These are phyloP conservation scores for Flaveria brownii DNA, from an alignment of 129 eudicot species.

Conservation along the genomic window DNA sequence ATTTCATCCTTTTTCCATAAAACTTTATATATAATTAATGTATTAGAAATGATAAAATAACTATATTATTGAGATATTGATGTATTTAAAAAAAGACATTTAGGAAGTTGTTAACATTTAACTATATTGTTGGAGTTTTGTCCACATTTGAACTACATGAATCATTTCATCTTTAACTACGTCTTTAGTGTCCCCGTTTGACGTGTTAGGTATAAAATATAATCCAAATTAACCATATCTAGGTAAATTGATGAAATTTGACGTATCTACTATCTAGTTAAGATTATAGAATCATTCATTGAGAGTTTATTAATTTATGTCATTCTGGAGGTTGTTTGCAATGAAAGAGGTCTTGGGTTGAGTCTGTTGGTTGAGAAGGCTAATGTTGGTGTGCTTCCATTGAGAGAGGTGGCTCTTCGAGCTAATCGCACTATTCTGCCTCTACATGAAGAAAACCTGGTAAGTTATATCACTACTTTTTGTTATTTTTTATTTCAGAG, in stretches of 20 bases:
- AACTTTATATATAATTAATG: not conserved
- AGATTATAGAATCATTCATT: not conserved
- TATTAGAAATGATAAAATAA: not conserved
- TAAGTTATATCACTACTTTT: conserved; percentile 15
- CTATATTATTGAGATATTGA: not conserved
- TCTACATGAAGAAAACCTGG: conserved; percentile 53
- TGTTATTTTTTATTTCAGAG: not conserved
- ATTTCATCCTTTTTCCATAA: not conserved
- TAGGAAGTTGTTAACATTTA: not conserved
- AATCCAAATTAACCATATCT: not conserved
- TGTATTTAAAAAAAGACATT: not conserved
- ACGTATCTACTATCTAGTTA: not conserved
- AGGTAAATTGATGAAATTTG: conserved; percentile 5
- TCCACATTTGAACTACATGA: not conserved
- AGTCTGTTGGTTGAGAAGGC: conserved; percentile 42
- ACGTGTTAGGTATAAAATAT: not conserved
- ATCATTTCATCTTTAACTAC: not conserved
- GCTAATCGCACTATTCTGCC: conserved; percentile 33
- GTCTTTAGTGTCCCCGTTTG: not conserved
- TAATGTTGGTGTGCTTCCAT: conserved; percentile 40
- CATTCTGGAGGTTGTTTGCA: conserved; percentile 64
- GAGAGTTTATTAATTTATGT: conserved; percentile 12
- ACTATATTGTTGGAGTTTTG: not conserved
- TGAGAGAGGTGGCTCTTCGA: conserved; percentile 15
- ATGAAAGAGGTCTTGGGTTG: conserved; percentile 72